Evolutionary conservation across 768 basidiomycete genomes (phyloP).

Genomic region (Mrakia blollopis): DNA sequence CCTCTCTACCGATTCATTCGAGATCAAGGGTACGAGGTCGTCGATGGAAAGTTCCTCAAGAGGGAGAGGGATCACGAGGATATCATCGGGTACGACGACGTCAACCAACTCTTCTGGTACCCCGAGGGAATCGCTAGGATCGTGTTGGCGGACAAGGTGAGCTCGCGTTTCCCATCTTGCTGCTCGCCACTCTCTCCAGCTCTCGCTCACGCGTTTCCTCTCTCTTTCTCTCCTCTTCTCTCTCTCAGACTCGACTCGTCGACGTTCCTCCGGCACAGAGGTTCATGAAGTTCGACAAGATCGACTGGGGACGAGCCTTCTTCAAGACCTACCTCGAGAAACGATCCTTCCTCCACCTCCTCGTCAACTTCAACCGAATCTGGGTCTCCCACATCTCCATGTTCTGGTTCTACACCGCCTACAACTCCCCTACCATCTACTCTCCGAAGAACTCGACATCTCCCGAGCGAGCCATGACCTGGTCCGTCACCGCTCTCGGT

Average conservation of each 20-base stretch:
- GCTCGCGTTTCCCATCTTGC: conserved; percentile 12
- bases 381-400: conserved; percentile 96
- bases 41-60: conserved; percentile 89
- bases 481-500: conserved; percentile 85
- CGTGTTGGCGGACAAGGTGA: conserved; percentile 77
- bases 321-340: conserved; percentile 99
- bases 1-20: conserved; percentile 94
- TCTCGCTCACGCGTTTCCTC: background rate
- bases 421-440: conserved; percentile 85
- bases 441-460: conserved; percentile 46
- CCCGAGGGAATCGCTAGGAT: conserved; percentile 96
- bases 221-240: background rate
- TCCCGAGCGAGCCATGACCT: conserved; percentile 69
- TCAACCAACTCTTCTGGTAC: conserved; percentile 99
- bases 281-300: conserved; percentile 93
- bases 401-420: conserved; percentile 95
- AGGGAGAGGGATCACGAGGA: conserved; percentile 87
- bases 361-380: conserved; percentile 99
- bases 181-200: background rate
- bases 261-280: conserved; percentile 85
- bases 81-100: conserved; percentile 97
- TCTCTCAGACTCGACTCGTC: conserved; percentile 70
- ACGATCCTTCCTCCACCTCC: conserved; percentile 89
- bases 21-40: conserved; percentile 94
- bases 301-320: conserved; percentile 94